Percentiles rank a stretch among this genome's conserved stretches.
phyloP scores from a whole-genome alignment of 2,329 filamentous ascomycete species.

The Corynespora cassiicola region DNA sequence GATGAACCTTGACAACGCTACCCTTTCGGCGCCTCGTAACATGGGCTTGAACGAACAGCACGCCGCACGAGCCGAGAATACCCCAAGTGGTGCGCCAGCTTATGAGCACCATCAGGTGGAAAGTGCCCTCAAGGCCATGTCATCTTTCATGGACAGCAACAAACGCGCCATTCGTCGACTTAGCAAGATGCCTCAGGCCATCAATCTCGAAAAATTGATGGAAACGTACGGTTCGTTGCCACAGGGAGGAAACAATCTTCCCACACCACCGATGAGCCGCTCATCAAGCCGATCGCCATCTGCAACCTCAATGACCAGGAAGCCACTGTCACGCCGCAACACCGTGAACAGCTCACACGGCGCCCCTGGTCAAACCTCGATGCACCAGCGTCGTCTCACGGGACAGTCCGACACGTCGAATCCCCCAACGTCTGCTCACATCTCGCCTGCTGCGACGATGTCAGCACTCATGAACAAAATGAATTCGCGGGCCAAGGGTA shows the following conservation, averaged over 20 bases:
- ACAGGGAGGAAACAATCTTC: constrained; percentile 8
- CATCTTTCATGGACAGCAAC: constrained; percentile 31
- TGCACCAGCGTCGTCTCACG: constrained; percentile 8
- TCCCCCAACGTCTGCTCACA: constrained; percentile 7
- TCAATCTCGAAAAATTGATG: constrained; percentile 24
- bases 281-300: constrained; percentile 20
- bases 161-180: constrained; percentile 27
- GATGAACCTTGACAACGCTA: constrained; percentile 33
- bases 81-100: constrained; percentile 43
- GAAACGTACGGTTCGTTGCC: constrained; percentile 18
- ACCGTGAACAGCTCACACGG: constrained; percentile 4
- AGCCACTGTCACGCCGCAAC: constrained; percentile 2
- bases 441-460: constrained; percentile 21
- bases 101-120: constrained; percentile 53
- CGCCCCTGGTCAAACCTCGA: not conserved
- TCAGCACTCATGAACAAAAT: constrained; percentile 23
- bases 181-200: constrained; percentile 22
- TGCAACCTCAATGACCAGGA: constrained; percentile 2
- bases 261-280: constrained; percentile 24
- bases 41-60: constrained; percentile 53
- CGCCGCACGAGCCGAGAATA: constrained; percentile 42
- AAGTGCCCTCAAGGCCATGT: constrained; percentile 54
- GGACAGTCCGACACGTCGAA: constrained; percentile 11
- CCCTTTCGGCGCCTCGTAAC: constrained; percentile 19
- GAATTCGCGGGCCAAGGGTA: constrained; percentile 16